Conservation (phyloP, 495 filamentous ascomycete genomes). For the Baudoinia panamericana region DNA sequence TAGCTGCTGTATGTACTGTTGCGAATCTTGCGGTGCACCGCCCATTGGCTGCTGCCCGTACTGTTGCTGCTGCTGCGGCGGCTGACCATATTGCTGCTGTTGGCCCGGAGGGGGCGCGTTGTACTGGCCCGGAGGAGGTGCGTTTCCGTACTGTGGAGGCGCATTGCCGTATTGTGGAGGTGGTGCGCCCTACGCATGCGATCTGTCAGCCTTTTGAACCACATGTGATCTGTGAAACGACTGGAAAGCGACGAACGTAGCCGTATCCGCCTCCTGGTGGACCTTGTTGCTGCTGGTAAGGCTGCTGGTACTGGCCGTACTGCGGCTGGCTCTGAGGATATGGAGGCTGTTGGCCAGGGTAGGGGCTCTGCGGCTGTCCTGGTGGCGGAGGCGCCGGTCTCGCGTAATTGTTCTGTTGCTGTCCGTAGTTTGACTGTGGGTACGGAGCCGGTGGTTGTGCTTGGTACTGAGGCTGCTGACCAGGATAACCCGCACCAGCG, state of each 20-base stretch:
- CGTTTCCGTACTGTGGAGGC: no score
- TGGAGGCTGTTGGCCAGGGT: slow-evolving; percentile 6
- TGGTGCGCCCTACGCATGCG: no score
- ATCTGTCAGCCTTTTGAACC: no score
- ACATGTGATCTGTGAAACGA: no score
- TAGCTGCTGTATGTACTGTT: slow-evolving; percentile 41
- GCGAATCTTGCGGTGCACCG: slow-evolving; percentile 36
- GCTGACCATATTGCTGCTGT: slow-evolving; percentile 8
- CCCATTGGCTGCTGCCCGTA: slow-evolving; percentile 3
- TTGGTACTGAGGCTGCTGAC: slow-evolving; percentile 6
- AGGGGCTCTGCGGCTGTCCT: slow-evolving; percentile 4
- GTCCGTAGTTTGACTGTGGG: no score
- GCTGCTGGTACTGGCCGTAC: slow-evolving; percentile 12
- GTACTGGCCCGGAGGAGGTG: slow-evolving; percentile 11
- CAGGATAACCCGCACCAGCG: slow-evolving; percentile 6
- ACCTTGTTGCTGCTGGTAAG: background rate
- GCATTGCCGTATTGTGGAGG: no score
- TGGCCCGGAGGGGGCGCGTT: background rate
- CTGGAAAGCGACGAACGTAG: no score
- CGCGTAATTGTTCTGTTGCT: slow-evolving; percentile 12
- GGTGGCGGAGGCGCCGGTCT: slow-evolving; percentile 12
- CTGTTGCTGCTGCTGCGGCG: background rate
- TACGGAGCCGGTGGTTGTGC: slow-evolving; percentile 7
- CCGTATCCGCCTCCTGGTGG: slow-evolving; percentile 1
- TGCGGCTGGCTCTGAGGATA: slow-evolving; percentile 12